Evolutionary conservation across 306 rosid species (phyloP).

Genomic region (Delonix regia): DNA sequence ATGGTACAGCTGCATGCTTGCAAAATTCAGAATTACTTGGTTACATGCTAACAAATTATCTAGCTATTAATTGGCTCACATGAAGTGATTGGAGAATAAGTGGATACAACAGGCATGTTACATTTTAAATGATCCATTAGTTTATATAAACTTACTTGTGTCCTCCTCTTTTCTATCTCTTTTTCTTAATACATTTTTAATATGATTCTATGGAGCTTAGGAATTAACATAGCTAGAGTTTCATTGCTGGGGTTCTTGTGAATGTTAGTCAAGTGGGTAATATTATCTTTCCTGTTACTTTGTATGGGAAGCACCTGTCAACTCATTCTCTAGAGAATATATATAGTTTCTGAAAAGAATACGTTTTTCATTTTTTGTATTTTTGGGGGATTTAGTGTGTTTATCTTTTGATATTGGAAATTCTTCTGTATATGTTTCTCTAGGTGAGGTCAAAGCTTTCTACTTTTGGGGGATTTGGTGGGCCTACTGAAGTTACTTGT

Average conservation of each 20-base stretch:
- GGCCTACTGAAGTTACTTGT: conserved; percentile 84
- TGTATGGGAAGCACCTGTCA: neutral
- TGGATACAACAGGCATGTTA: neutral
- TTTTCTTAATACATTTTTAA: neutral
- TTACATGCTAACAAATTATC: neutral
- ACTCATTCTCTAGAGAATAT: neutral
- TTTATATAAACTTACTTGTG: neutral
- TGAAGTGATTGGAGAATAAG: too few species aligned
- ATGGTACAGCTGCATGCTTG: conserved; percentile 4
- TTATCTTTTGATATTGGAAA: neutral
- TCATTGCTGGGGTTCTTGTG: neutral
- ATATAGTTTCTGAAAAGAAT: neutral
- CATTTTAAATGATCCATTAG: neutral
- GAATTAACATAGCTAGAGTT: neutral
- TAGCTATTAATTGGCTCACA: too few species aligned
- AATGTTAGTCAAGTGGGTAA: conserved; percentile 24
- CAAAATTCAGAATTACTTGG: neutral
- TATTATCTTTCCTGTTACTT: conserved; percentile 16
- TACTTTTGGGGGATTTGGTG: conserved; percentile 91
- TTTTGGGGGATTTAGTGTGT: too few species aligned
- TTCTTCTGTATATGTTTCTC: conserved; percentile 26
- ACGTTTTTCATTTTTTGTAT: conserved; percentile 12
- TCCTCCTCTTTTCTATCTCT: neutral
- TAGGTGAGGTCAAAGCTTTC: conserved; percentile 85
- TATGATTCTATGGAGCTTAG: conserved; percentile 14